phyloP scores from a whole-genome alignment of 2,329 filamentous ascomycete species.

The Colletotrichum abscissum region DNA sequence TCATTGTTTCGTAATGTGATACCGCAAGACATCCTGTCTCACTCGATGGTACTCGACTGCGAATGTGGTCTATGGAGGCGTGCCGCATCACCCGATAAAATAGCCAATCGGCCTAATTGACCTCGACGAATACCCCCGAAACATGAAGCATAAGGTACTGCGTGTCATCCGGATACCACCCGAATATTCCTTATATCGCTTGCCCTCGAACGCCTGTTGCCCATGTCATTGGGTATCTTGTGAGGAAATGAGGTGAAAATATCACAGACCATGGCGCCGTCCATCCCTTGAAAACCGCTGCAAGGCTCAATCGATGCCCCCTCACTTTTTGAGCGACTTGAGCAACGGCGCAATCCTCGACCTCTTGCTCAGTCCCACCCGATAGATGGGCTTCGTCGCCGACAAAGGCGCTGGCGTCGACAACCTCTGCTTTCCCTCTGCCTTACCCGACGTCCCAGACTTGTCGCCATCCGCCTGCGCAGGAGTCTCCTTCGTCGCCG shows the following conservation, averaged over 20 bases:
- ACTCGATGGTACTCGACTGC: background rate
- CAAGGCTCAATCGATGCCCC: too few species aligned
- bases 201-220: background rate
- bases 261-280: background rate
- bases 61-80: background rate
- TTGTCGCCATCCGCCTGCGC: conserved; percentile 22
- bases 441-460: conserved; percentile 26
- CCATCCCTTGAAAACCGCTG: too few species aligned
- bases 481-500: background rate
- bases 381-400: conserved; percentile 54
- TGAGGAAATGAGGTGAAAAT: background rate
- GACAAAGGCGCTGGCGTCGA: conserved; percentile 30
- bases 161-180: background rate
- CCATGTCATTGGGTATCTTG: background rate
- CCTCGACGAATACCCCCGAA: background rate
- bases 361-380: conserved; percentile 63
- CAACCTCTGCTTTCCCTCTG: conserved; percentile 31
- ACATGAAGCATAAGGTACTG: background rate
- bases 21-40: background rate
- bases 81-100: background rate
- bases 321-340: conserved; percentile 58
- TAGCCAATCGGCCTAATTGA: background rate
- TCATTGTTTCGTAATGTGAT: background rate
- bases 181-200: background rate
- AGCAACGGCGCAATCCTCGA: conserved; percentile 63